phyloP scores from a whole-genome alignment of 2,329 filamentous ascomycete genomes.

The Neofusicoccum umdonicola region DNA sequence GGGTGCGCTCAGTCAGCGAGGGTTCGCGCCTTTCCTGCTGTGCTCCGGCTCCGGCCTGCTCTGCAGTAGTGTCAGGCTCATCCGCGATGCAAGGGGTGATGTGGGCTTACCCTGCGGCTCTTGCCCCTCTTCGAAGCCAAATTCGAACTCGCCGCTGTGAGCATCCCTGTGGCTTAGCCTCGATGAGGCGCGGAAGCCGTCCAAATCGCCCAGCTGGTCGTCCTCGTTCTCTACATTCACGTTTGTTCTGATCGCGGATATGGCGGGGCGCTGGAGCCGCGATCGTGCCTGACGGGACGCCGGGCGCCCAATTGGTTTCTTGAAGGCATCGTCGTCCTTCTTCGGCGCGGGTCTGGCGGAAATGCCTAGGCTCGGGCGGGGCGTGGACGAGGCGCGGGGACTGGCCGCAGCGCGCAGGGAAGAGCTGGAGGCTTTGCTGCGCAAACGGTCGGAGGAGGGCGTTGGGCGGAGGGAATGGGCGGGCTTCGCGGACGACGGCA shows the following conservation, averaged over 20 bases:
- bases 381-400: slow-evolving; percentile 21
- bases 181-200: slow-evolving; percentile 41
- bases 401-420: slow-evolving; percentile 29
- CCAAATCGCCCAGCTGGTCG: slow-evolving; percentile 38
- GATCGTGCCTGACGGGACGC: slow-evolving; percentile 32
- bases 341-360: not conserved
- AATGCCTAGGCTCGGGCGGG: not conserved
- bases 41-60: slow-evolving; percentile 21
- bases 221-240: slow-evolving; percentile 9
- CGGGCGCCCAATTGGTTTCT: slow-evolving; percentile 36
- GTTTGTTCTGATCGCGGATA: slow-evolving; percentile 7
- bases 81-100: slow-evolving; percentile 20
- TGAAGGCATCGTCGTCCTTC: slow-evolving; percentile 32
- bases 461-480: not conserved
- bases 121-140: slow-evolving; percentile 5
- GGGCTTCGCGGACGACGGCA: slow-evolving; percentile 21
- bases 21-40: slow-evolving; percentile 39
- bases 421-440: slow-evolving; percentile 52
- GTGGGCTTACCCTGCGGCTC: slow-evolving; percentile 2
- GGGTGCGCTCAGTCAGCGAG: slow-evolving; percentile 78
- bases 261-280: slow-evolving; percentile 20
- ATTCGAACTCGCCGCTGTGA: slow-evolving; percentile 18
- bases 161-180: slow-evolving; percentile 34
- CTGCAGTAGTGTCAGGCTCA: slow-evolving; percentile 18
- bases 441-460: slow-evolving; percentile 22